Evolutionary conservation across 352 stramenopile species (phyloP).

Genomic region (Globisporangium acanthophoron): DNA sequence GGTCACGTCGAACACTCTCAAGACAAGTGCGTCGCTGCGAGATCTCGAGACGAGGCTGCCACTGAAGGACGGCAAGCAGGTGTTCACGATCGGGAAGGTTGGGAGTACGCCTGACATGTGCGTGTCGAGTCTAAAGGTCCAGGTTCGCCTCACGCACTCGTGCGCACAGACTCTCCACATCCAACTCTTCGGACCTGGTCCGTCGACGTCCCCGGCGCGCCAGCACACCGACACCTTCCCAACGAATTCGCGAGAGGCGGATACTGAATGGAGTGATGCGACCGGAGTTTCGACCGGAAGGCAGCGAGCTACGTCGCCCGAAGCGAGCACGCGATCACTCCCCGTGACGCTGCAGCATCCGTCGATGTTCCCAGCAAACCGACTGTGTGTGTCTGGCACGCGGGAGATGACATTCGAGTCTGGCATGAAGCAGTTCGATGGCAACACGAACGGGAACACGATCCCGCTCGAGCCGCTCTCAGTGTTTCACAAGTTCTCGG

Average conservation of each 20-base stretch:
- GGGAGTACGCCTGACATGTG: slow-evolving; percentile 31
- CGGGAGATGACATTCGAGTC: slow-evolving; percentile 33
- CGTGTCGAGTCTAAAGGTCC: slow-evolving; percentile 36
- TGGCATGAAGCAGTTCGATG: neutral
- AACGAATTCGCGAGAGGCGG: slow-evolving; percentile 22
- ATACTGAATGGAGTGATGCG: slow-evolving; percentile 42
- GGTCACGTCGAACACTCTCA: slow-evolving; percentile 34
- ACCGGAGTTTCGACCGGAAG: slow-evolving; percentile 20
- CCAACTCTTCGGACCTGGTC: slow-evolving; percentile 54
- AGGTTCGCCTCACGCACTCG: slow-evolving; percentile 45
- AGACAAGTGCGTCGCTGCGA: slow-evolving; percentile 24
- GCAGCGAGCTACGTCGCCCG: slow-evolving; percentile 26
- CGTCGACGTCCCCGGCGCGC: slow-evolving; percentile 41
- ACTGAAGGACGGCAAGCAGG: slow-evolving; percentile 42
- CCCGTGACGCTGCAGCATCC: slow-evolving; percentile 42
- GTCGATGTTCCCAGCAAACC: slow-evolving; percentile 28
- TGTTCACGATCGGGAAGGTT: slow-evolving; percentile 43
- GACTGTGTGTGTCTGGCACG: slow-evolving; percentile 18
- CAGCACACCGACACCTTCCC: slow-evolving; percentile 39
- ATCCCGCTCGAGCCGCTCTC: slow-evolving; percentile 37
- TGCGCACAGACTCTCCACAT: slow-evolving; percentile 49
- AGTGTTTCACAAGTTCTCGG: slow-evolving; percentile 50
- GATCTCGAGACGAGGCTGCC: slow-evolving; percentile 30
- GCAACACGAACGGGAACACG: slow-evolving; percentile 1
- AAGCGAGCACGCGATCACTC: slow-evolving; percentile 35